A percentile compares a stretch with the other conserved stretches of the same genome.
phyloP scores from a whole-genome alignment of 768 basidiomycete genomes.

The Phylloporus rhodoxanthus region DNA sequence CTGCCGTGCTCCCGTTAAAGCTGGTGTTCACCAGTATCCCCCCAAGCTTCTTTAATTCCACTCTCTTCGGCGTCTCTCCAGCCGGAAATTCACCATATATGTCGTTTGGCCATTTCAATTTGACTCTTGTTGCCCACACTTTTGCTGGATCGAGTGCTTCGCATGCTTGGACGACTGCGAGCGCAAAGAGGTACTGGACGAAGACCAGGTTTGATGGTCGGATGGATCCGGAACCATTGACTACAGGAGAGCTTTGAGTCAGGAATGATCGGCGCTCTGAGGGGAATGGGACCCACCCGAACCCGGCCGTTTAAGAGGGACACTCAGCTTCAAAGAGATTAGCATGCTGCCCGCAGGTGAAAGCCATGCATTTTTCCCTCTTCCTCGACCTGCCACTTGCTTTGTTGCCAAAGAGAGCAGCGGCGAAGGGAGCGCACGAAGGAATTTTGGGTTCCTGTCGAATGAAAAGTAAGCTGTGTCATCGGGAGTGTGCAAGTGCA shows the following conservation, averaged over 20 bases:
- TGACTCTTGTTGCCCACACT: conserved; percentile 48
- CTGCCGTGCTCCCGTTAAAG: conserved; percentile 64
- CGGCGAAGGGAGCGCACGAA: conserved; percentile 66
- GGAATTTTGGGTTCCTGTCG: conserved; percentile 67
- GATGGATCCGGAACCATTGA: conserved; percentile 9
- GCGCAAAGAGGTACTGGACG: conserved; percentile 84
- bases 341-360: conserved; percentile 87
- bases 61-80: conserved; percentile 22
- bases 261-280: not conserved
- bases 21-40: conserved; percentile 89
- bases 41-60: conserved; percentile 72
- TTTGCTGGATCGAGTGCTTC: conserved; percentile 45
- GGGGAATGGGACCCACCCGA: conserved; percentile 6
- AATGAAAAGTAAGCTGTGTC: not conserved
- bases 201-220: conserved; percentile 69
- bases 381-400: conserved; percentile 83
- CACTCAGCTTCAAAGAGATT: conserved; percentile 36
- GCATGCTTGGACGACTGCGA: conserved; percentile 87
- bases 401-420: conserved; percentile 79
- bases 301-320: conserved; percentile 14
- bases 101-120: conserved; percentile 97
- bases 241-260: not conserved
- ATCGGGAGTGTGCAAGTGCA: not conserved
- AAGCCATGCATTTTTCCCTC: conserved; percentile 87
- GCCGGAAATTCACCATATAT: conserved; percentile 66